These are phyloP conservation scores for Suillus placidus DNA, from an alignment of 768 basidiomycete species.

Conservation along the genomic window DNA sequence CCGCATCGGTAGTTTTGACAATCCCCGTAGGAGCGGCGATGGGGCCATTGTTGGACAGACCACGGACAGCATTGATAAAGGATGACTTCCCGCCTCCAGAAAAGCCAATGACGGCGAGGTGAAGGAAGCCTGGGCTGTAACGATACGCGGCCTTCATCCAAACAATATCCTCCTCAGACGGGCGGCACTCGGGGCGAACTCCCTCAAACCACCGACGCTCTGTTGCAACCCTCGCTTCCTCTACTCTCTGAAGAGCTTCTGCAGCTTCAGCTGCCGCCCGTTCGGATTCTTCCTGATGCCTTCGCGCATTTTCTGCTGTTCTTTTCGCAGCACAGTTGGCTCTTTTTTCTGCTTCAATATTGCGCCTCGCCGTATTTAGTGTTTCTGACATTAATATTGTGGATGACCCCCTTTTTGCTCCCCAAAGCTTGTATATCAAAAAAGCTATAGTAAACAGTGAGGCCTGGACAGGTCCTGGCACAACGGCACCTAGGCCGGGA, in stretches of 20 bases:
- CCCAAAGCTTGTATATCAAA: too few species aligned
- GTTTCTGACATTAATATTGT: too few species aligned
- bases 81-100: conserved; percentile 30
- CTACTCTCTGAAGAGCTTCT: conserved; percentile 4
- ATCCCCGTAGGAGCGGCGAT: conserved; percentile 26
- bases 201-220: not conserved
- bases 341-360: not conserved
- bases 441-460: too few species aligned
- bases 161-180: not conserved
- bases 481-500: too few species aligned
- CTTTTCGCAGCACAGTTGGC: too few species aligned
- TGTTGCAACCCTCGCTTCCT: too few species aligned
- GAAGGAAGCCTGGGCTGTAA: conserved; percentile 16
- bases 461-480: too few species aligned
- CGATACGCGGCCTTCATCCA: not conserved
- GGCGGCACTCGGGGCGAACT: not conserved
- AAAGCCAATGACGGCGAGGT: conserved; percentile 24
- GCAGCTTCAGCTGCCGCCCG: conserved; percentile 19
- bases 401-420: too few species aligned
- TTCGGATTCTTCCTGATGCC: conserved; percentile 5
- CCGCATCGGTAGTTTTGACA: conserved; percentile 22
- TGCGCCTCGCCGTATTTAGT: not conserved
- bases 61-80: conserved; percentile 32
- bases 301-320: not conserved
- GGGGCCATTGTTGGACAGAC: conserved; percentile 18